Conservation (phyloP, 441 rosid genomes). For the Populus tomentosa region DNA sequence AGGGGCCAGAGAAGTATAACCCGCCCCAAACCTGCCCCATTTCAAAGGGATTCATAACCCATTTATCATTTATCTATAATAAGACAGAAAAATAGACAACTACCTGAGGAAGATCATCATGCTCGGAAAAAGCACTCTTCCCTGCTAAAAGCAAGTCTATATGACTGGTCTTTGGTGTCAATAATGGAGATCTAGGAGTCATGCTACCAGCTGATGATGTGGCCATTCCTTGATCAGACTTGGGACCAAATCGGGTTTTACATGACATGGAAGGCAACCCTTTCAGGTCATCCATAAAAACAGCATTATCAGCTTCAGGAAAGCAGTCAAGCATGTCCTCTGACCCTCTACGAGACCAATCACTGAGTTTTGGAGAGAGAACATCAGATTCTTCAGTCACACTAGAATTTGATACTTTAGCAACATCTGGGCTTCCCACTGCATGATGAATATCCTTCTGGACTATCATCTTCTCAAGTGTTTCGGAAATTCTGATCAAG, state of each 20-base stretch:
- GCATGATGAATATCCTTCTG: conserved; percentile 71
- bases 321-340: conserved; percentile 99
- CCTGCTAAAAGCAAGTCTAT: conserved; percentile 83
- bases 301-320: conserved; percentile 76
- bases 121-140: conserved; percentile 75
- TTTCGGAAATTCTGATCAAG: conserved; percentile 71
- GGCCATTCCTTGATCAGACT: conserved; percentile 96
- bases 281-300: conserved; percentile 84
- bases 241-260: conserved; percentile 88
- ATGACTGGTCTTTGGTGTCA: conserved; percentile 87
- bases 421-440: conserved; percentile 79
- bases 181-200: conserved; percentile 95
- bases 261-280: conserved; percentile 91
- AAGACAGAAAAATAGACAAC: conserved; percentile 1
- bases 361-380: conserved; percentile 91
- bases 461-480: conserved; percentile 85
- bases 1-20: not conserved
- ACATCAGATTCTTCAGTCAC: conserved; percentile 83
- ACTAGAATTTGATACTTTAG: conserved; percentile 85
- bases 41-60: not conserved
- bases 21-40: not conserved
- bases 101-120: conserved; percentile 90
- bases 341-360: conserved; percentile 92
- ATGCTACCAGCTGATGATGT: conserved; percentile 97
- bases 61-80: not conserved